Percentiles rank a stretch among this genome's conserved stretches.
These are phyloP conservation scores for Acacia crassicarpa DNA, from an alignment of 306 rosid species.

Conservation along the genomic window DNA sequence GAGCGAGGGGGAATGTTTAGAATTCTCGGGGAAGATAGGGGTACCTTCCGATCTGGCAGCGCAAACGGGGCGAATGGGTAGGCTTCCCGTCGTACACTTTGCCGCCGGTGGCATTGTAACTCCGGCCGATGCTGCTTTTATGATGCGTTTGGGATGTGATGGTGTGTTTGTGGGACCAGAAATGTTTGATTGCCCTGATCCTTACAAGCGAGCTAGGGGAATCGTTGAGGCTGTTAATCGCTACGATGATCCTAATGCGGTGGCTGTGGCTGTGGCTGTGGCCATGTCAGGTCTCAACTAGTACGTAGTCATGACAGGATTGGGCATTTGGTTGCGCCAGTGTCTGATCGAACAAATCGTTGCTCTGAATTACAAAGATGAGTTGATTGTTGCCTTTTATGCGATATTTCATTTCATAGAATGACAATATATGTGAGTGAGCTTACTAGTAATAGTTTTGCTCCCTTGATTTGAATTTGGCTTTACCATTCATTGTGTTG, in stretches of 20 bases:
- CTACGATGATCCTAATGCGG: too few relatives aligned
- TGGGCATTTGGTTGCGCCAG: conserved; percentile 25
- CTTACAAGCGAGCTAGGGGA: conserved; percentile 38
- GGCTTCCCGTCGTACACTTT: too few relatives aligned
- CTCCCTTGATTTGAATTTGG: conserved; percentile 1
- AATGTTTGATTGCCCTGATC: conserved; percentile 50
- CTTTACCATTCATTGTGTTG: not conserved
- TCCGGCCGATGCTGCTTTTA: conserved; percentile 77
- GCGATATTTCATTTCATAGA: not conserved
- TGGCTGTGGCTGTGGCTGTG: too few relatives aligned
- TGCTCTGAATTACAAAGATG: not conserved
- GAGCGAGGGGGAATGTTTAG: too few relatives aligned
- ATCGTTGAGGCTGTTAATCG: too few relatives aligned
- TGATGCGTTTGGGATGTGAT: conserved; percentile 89
- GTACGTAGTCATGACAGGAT: too few relatives aligned
- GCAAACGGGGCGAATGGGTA: too few relatives aligned
- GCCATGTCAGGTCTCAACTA: too few relatives aligned
- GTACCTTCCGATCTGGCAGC: too few relatives aligned
- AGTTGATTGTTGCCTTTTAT: not conserved
- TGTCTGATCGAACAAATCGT: not conserved
- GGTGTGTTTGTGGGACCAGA: conserved; percentile 68
- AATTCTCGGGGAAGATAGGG: too few relatives aligned
- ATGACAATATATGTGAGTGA: not conserved
- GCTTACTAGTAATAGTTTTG: not conserved
- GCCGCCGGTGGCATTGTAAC: too few relatives aligned